Percentiles rank a stretch among this genome's conserved stretches.
These are phyloP conservation scores for Tolypocladium amazonense DNA, from an alignment of 2,329 filamentous ascomycete species.

Conservation along the genomic window DNA sequence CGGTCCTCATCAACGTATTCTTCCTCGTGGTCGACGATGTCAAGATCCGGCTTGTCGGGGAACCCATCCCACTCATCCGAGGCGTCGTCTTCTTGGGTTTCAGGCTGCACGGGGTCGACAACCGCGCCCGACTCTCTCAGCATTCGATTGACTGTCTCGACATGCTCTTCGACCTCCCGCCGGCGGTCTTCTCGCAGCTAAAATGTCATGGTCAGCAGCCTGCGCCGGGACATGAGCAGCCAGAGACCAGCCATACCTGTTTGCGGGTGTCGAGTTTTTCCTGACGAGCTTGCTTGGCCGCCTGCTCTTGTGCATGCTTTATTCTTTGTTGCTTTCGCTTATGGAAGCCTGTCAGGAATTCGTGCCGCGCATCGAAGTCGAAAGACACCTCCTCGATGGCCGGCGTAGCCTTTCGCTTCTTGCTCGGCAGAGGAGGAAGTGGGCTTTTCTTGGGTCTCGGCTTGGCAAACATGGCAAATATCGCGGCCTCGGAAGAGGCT, in stretches of 20 bases:
- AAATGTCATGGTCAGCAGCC: not conserved
- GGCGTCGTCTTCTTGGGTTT: conserved; percentile 26
- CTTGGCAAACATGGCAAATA: conserved; percentile 37
- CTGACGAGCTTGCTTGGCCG: conserved; percentile 63
- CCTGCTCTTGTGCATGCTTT: conserved; percentile 75
- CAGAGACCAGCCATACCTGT: conserved; percentile 46
- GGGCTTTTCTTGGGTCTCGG: conserved; percentile 47
- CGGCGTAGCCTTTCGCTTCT: conserved; percentile 52
- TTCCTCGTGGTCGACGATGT: conserved; percentile 67
- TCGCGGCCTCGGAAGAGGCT: not conserved
- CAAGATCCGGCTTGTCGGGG: conserved; percentile 34
- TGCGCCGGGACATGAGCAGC: not conserved
- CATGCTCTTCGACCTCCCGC: conserved; percentile 70
- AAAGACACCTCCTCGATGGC: conserved; percentile 75
- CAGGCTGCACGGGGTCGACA: conserved; percentile 27
- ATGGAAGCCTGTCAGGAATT: conserved; percentile 92
- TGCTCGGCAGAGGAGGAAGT: conserved; percentile 49
- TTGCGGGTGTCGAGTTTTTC: conserved; percentile 66
- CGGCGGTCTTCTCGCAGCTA: conserved; percentile 78
- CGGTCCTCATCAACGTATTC: conserved; percentile 96
- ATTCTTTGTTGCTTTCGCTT: conserved; percentile 84
- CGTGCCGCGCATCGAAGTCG: conserved; percentile 65
- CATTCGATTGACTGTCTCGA: conserved; percentile 63
- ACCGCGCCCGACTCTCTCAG: conserved; percentile 48
- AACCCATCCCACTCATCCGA: conserved; percentile 57